phyloP scores from a whole-genome alignment of 2,329 filamentous ascomycete genomes.

The Claviceps cyperi region DNA sequence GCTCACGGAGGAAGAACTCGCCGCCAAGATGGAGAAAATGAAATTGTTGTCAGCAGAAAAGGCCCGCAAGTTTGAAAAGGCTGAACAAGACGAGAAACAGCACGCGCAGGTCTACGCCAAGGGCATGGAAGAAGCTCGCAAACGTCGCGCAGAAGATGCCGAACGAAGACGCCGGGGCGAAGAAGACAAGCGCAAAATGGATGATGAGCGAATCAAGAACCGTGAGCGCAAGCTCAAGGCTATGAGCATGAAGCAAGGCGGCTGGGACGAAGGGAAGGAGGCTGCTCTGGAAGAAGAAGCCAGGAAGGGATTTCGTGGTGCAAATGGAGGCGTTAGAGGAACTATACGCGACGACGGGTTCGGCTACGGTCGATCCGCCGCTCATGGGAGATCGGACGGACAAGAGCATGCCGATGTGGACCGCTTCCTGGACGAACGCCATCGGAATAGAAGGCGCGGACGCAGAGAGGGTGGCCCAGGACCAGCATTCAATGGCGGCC shows the following conservation, averaged over 20 bases:
- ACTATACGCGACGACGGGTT: slow-evolving; percentile 21
- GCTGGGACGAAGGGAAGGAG: slow-evolving; percentile 47
- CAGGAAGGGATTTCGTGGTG: slow-evolving; percentile 26
- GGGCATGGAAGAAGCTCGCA: slow-evolving; percentile 40
- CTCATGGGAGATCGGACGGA: slow-evolving; percentile 14
- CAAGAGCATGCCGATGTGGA: slow-evolving; percentile 20
- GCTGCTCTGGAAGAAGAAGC: slow-evolving; percentile 26
- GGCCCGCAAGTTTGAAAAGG: slow-evolving; percentile 43
- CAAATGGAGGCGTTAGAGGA: slow-evolving; percentile 26
- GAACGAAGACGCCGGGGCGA: slow-evolving; percentile 37
- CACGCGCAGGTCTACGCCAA: slow-evolving; percentile 40
- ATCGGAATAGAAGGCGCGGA: slow-evolving; percentile 18
- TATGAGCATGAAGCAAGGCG: slow-evolving; percentile 36
- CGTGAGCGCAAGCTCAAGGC: slow-evolving; percentile 46
- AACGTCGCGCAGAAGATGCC: slow-evolving; percentile 35
- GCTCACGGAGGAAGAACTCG: slow-evolving; percentile 43
- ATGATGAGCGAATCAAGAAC: slow-evolving; percentile 46
- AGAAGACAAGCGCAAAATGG: slow-evolving; percentile 35
- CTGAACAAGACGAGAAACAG: slow-evolving; percentile 40
- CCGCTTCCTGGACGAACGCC: slow-evolving; percentile 22
- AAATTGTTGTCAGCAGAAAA: slow-evolving; percentile 43
- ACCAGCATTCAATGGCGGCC: slow-evolving; percentile 6
- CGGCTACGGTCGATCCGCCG: slow-evolving; percentile 28
- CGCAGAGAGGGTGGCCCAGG: slow-evolving; percentile 15
- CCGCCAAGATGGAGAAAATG: slow-evolving; percentile 46